These are phyloP conservation scores for Cucumis hystrix DNA, from an alignment of 306 rosid genomes.

Conservation along the genomic window DNA sequence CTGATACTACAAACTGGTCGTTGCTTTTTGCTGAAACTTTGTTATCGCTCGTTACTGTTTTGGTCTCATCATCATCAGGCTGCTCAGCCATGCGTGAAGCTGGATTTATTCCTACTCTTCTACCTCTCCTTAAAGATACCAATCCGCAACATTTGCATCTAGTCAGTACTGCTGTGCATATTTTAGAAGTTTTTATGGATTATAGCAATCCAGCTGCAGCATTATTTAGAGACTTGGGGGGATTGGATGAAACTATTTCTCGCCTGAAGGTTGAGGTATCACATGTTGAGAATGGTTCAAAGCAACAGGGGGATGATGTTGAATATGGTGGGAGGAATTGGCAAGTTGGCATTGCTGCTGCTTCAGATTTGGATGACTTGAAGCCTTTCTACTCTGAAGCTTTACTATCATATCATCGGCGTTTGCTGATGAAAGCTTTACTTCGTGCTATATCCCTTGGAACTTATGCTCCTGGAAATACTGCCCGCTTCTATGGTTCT, in stretches of 20 bases:
- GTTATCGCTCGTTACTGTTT: slow-evolving; percentile 71
- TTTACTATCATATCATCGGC: slow-evolving; percentile 62
- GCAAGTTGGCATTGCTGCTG: slow-evolving; percentile 32
- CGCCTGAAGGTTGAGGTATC: slow-evolving; percentile 84
- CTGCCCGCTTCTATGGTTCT: slow-evolving; percentile 66
- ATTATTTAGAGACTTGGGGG: slow-evolving; percentile 94
- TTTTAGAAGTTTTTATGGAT: slow-evolving; percentile 95
- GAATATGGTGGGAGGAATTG: slow-evolving; percentile 34
- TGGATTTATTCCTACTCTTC: slow-evolving; percentile 88
- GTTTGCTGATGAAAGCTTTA: slow-evolving; percentile 76
- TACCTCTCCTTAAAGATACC: slow-evolving; percentile 85
- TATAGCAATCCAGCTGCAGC: slow-evolving; percentile 96
- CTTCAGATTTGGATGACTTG: slow-evolving; percentile 49
- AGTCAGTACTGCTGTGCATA: slow-evolving; percentile 86
- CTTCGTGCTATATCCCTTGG: slow-evolving; percentile 92
- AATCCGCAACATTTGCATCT: slow-evolving; percentile 89
- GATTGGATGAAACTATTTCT: slow-evolving; percentile 83
- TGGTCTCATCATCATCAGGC: slow-evolving; percentile 93
- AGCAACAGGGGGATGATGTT: slow-evolving; percentile 45
- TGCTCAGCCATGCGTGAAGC: slow-evolving; percentile 95
- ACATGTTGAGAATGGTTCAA: slow-evolving; percentile 59
- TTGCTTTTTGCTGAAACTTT: slow-evolving; percentile 85
- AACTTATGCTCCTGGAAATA: slow-evolving; percentile 91
- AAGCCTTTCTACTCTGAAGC: slow-evolving; percentile 76
- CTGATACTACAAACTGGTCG: slow-evolving; percentile 63